Conservation (phyloP, 1,139 yeast genomes). For the Blastobotrys arbuscula region DNA sequence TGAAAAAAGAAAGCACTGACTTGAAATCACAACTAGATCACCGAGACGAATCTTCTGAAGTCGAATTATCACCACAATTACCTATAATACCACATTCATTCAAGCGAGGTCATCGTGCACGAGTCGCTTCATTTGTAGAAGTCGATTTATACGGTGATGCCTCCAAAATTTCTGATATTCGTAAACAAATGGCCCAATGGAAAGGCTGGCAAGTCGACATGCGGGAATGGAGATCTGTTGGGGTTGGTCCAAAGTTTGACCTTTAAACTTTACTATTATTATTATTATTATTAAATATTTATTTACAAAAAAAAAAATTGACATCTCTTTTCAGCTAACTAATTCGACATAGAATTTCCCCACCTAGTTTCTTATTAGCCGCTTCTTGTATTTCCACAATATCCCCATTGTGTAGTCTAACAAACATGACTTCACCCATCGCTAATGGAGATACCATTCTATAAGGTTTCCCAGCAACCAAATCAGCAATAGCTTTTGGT, state of each 20-base stretch:
- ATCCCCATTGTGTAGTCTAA: slow-evolving; percentile 45
- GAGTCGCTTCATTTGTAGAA: slow-evolving; percentile 33
- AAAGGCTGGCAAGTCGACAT: slow-evolving; percentile 83
- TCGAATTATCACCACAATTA: slow-evolving; percentile 26
- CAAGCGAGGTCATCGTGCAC: slow-evolving; percentile 15
- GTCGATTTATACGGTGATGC: slow-evolving; percentile 35
- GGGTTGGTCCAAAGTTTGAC: slow-evolving; percentile 54
- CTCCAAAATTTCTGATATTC: slow-evolving; percentile 25
- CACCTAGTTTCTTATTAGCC: slow-evolving; percentile 62
- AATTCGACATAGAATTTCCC: slow-evolving; percentile 79
- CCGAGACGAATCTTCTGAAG: slow-evolving; percentile 19
- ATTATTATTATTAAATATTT: neutral
- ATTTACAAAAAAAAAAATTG: slow-evolving; percentile 1
- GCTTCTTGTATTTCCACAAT: slow-evolving; percentile 82
- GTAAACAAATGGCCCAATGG: slow-evolving; percentile 51
- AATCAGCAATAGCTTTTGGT: slow-evolving; percentile 57
- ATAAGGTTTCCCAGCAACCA: slow-evolving; percentile 72
- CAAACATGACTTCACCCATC: slow-evolving; percentile 84
- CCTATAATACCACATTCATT: slow-evolving; percentile 10
- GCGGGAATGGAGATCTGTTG: slow-evolving; percentile 69
- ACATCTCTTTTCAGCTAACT: slow-evolving; percentile 41
- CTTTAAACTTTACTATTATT: slow-evolving; percentile 32
- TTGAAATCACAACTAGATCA: slow-evolving; percentile 15
- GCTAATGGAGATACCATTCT: slow-evolving; percentile 75
- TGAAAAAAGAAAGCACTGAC: slow-evolving; percentile 27